Evolutionary conservation across 129 eudicot genomes (phyloP).

Genomic region (Chrysanthemum seticuspe): DNA sequence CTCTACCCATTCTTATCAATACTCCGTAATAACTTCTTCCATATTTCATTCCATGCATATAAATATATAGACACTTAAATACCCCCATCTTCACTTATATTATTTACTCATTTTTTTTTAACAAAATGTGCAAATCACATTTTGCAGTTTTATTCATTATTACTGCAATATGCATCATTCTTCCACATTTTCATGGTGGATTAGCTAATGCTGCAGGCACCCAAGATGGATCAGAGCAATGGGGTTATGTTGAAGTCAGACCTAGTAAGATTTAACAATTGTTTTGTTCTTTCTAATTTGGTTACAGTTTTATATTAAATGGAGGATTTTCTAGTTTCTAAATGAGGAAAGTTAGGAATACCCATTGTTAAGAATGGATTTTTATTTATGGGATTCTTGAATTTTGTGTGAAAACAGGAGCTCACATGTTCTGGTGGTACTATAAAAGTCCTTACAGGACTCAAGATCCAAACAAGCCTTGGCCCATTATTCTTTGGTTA

Average conservation of each 20-base stretch:
- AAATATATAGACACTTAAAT: neutral
- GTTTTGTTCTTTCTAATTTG: neutral
- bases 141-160: slow-evolving; percentile 12
- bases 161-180: slow-evolving; percentile 21
- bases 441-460: slow-evolving; percentile 53
- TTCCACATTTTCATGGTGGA: slow-evolving; percentile 31
- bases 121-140: slow-evolving; percentile 23
- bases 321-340: neutral
- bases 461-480: slow-evolving; percentile 52
- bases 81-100: neutral
- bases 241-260: slow-evolving; percentile 58
- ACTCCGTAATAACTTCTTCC: slow-evolving; percentile 5
- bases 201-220: slow-evolving; percentile 32
- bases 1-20: slow-evolving; percentile 14
- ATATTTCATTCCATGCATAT: slow-evolving; percentile 19
- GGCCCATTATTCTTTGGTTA: slow-evolving; percentile 61
- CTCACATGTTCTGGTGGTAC: slow-evolving; percentile 67
- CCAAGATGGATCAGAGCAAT: slow-evolving; percentile 47
- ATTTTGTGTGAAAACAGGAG: slow-evolving; percentile 39
- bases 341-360: neutral
- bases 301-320: neutral
- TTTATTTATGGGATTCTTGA: neutral
- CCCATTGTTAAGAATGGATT: slow-evolving; percentile 19
- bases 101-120: neutral
- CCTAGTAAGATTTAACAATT: slow-evolving; percentile 35